These are phyloP conservation scores for Erythrophleum ivorense DNA, from an alignment of 331 rosid species.

Conservation along the genomic window DNA sequence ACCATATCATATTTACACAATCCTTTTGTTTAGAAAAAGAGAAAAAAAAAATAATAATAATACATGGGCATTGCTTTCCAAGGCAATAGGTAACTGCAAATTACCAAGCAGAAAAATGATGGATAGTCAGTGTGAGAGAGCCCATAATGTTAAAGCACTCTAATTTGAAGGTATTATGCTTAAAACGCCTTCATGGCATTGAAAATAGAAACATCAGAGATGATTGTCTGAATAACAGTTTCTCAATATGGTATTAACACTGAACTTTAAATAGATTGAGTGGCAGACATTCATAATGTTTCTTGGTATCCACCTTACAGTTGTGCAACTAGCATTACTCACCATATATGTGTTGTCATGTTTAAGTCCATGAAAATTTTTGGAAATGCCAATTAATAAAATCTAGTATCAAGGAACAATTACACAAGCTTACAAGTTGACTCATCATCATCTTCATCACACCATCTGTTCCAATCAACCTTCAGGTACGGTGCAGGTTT, in stretches of 20 bases:
- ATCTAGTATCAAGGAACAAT: conserved; percentile 18
- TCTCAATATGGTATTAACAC: neutral
- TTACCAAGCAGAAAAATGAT: neutral
- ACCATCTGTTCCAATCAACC: conserved; percentile 93
- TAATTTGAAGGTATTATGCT: no score
- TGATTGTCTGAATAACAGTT: neutral
- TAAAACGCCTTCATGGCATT: neutral
- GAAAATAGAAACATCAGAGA: neutral
- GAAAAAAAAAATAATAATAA: no score
- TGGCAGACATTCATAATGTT: neutral
- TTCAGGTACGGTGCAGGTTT: conserved; percentile 89
- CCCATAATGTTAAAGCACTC: no score
- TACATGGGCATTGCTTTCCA: neutral
- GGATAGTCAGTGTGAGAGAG: neutral
- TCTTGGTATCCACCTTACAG: neutral
- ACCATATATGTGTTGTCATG: neutral
- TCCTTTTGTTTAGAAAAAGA: neutral
- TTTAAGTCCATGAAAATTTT: neutral
- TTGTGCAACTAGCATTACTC: neutral
- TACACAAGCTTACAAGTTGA: conserved; percentile 55
- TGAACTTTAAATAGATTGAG: neutral
- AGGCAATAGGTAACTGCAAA: neutral
- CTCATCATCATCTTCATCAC: conserved; percentile 83
- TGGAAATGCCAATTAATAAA: conserved; percentile 34
- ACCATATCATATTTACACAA: neutral